Evolutionary conservation across 2,329 filamentous ascomycete species (phyloP).

Genomic region (Erysiphe neolycopersici): DNA sequence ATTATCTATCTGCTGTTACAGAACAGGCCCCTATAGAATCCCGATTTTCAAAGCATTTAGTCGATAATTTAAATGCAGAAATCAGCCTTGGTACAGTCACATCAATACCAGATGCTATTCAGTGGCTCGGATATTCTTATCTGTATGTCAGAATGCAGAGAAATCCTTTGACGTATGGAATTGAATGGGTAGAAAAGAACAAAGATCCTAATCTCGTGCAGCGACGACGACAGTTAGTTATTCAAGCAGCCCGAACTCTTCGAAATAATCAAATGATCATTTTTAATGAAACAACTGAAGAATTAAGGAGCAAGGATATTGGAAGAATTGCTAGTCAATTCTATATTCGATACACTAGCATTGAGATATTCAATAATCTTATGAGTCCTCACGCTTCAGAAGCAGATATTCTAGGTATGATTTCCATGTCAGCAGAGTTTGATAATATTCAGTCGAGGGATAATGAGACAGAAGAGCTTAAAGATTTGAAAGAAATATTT

Average conservation of each 20-base stretch:
- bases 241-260: slow-evolving; percentile 63
- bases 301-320: slow-evolving; percentile 79
- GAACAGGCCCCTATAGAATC: slow-evolving; percentile 95
- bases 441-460: slow-evolving; percentile 90
- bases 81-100: slow-evolving; percentile 86
- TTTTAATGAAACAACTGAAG: slow-evolving; percentile 83
- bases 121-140: slow-evolving; percentile 96
- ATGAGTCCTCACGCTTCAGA: slow-evolving; percentile 72
- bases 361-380: slow-evolving; percentile 89
- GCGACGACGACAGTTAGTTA: slow-evolving; percentile 58
- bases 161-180: slow-evolving; percentile 77
- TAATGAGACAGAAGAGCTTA: slow-evolving; percentile 69
- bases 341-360: slow-evolving; percentile 78
- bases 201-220: slow-evolving; percentile 77
- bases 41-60: slow-evolving; percentile 75
- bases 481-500: slow-evolving; percentile 36
- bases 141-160: slow-evolving; percentile 90
- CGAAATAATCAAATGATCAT: slow-evolving; percentile 97
- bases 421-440: slow-evolving; percentile 92
- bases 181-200: slow-evolving; percentile 61
- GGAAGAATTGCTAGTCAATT: slow-evolving; percentile 93
- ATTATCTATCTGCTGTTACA: slow-evolving; percentile 81
- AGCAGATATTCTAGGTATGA: slow-evolving; percentile 84
- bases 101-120: slow-evolving; percentile 73
- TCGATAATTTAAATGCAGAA: slow-evolving; percentile 92